A percentile compares a stretch with the other conserved stretches of the same genome.
Evolutionary conservation across 768 basidiomycete species (phyloP).

Genomic region (Termitomyces sp.): DNA sequence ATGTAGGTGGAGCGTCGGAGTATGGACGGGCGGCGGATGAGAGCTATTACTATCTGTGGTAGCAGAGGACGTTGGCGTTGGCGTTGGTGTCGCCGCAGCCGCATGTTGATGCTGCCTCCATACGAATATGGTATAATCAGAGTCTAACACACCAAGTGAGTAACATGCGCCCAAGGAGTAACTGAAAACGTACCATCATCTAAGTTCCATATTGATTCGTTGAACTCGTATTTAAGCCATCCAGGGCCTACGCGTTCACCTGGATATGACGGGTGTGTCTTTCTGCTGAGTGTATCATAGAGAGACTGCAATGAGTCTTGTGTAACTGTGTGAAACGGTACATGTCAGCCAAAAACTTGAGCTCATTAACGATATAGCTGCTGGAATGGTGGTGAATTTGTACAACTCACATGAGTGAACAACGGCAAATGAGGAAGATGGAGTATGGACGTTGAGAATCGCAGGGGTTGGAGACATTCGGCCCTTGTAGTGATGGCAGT

Average conservation of each 20-base stretch:
- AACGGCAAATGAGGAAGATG: constrained; percentile 65
- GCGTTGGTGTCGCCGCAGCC: constrained; percentile 15
- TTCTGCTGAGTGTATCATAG: constrained; percentile 67
- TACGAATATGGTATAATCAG: constrained; percentile 83
- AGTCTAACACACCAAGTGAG: constrained; percentile 35
- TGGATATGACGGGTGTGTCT: constrained; percentile 50
- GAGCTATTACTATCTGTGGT: constrained; percentile 20
- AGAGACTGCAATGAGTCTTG: constrained; percentile 61
- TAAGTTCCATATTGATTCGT: constrained; percentile 73
- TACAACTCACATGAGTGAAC: constrained; percentile 59
- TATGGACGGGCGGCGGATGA: constrained; percentile 17
- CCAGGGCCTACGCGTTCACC: constrained; percentile 63
- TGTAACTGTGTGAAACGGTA: constrained; percentile 40
- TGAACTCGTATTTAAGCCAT: constrained; percentile 86
- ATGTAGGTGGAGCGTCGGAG: constrained; percentile 58
- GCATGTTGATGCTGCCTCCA: constrained; percentile 56
- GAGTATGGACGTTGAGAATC: constrained; percentile 73
- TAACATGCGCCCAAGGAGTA: neutral
- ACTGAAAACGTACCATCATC: constrained; percentile 69
- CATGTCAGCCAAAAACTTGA: neutral
- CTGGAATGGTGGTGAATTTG: neutral
- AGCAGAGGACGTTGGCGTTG: constrained; percentile 16
- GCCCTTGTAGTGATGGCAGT: neutral
- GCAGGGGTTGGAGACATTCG: constrained; percentile 29
- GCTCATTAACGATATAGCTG: neutral